These are phyloP conservation scores for Podila epicladia DNA, from an alignment of 192 early-diverging fungal genomes.

Conservation along the genomic window DNA sequence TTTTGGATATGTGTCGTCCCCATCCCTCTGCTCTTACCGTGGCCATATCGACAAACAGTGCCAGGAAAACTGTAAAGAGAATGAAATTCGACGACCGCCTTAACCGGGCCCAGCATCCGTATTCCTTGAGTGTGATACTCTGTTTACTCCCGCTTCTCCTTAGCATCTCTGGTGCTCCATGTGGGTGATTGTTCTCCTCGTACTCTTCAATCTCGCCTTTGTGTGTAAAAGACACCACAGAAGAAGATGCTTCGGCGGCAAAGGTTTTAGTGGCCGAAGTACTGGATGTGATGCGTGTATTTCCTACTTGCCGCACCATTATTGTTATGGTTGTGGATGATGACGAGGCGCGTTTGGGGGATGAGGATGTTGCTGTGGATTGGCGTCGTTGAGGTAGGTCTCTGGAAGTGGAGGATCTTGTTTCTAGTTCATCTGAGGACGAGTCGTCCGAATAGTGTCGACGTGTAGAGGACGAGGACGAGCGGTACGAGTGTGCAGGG, in stretches of 20 bases:
- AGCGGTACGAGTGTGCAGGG: slow-evolving; percentile 15
- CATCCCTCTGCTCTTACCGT: slow-evolving; percentile 13
- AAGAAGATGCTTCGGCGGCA: not conserved
- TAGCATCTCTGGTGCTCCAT: not conserved
- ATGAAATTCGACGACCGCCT: slow-evolving; percentile 44
- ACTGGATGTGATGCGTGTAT: not conserved
- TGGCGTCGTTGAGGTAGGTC: not conserved
- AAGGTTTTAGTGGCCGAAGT: not conserved
- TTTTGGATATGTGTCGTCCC: too few relatives aligned
- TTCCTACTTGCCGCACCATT: not conserved
- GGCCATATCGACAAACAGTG: slow-evolving; percentile 47
- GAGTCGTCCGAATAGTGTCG: not conserved
- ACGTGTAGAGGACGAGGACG: slow-evolving; percentile 3
- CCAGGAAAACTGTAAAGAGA: slow-evolving; percentile 40
- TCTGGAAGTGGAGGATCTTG: not conserved
- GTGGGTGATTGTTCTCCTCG: not conserved
- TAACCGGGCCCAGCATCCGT: slow-evolving; percentile 27
- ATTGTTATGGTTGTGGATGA: not conserved
- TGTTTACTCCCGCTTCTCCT: slow-evolving; percentile 11
- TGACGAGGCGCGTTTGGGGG: not conserved
- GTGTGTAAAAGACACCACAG: not conserved
- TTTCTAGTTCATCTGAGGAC: not conserved
- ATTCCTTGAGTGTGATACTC: slow-evolving; percentile 13
- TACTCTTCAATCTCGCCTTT: not conserved
- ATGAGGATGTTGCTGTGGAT: not conserved